A percentile compares a stretch with the other conserved stretches of the same genome.
Evolutionary conservation across 2,329 filamentous ascomycete species (phyloP).

Genomic region (Hypoxylon sp.): DNA sequence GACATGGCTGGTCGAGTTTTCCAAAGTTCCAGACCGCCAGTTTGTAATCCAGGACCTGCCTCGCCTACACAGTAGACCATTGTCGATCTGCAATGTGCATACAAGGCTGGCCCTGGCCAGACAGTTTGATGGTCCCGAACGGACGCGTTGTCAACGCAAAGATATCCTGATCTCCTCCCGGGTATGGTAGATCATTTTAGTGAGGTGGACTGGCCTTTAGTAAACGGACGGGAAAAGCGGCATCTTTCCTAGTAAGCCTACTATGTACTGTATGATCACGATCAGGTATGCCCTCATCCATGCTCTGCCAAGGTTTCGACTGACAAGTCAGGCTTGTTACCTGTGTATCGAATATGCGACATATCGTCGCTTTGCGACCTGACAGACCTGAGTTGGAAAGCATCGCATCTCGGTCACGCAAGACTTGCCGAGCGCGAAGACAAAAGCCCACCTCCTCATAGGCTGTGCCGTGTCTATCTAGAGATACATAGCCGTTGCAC

Average conservation of each 20-base stretch:
- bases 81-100: neutral
- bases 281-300: slow-evolving; percentile 21
- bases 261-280: too few species aligned
- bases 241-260: slow-evolving; percentile 19
- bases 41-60: slow-evolving; percentile 14
- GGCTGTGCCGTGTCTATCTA: slow-evolving; percentile 4
- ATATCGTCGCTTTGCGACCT: too few species aligned
- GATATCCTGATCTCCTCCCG: slow-evolving; percentile 27
- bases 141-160: slow-evolving; percentile 13
- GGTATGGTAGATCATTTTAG: slow-evolving; percentile 28
- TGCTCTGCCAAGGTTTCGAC: slow-evolving; percentile 17
- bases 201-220: slow-evolving; percentile 10
- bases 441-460: slow-evolving; percentile 4
- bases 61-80: too few species aligned
- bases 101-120: slow-evolving; percentile 13
- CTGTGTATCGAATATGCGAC: slow-evolving; percentile 26
- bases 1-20: slow-evolving; percentile 18
- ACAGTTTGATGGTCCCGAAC: slow-evolving; percentile 28
- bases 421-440: slow-evolving; percentile 2
- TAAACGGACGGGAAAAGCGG: slow-evolving; percentile 27
- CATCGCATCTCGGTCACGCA: slow-evolving; percentile 37
- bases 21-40: slow-evolving; percentile 13
- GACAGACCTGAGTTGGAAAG: slow-evolving; percentile 23
- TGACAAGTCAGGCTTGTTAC: slow-evolving; percentile 10
- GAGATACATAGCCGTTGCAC: slow-evolving; percentile 5